A percentile compares a stretch with the other conserved stretches of the same genome.
Evolutionary conservation across 805 yeast species (phyloP).

Genomic region (Saccharomycopsis selenospora): DNA sequence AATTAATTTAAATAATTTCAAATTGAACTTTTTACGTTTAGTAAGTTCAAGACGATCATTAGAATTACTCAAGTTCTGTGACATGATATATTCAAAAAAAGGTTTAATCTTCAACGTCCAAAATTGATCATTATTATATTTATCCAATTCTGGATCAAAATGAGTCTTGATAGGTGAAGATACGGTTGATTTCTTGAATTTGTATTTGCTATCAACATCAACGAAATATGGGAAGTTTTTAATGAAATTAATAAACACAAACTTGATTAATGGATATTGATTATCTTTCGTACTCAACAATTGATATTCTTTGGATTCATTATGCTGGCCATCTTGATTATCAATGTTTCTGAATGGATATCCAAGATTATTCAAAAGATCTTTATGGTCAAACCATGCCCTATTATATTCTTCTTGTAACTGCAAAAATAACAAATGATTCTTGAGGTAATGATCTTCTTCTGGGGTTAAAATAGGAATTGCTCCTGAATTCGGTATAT

Average conservation of each 20-base stretch:
- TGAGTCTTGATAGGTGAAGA: neutral
- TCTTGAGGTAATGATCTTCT: slow-evolving; percentile 83
- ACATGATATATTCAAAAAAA: slow-evolving; percentile 72
- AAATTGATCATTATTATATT: slow-evolving; percentile 48
- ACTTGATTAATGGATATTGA: slow-evolving; percentile 62
- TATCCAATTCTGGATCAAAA: slow-evolving; percentile 22
- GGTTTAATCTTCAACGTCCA: slow-evolving; percentile 79
- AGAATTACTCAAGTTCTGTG: slow-evolving; percentile 62
- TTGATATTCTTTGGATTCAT: neutral
- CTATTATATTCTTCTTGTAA: slow-evolving; percentile 54
- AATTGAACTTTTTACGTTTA: slow-evolving; percentile 56
- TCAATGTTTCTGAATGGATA: slow-evolving; percentile 50
- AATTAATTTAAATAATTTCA: slow-evolving; percentile 54
- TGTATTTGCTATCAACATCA: slow-evolving; percentile 10
- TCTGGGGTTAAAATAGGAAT: slow-evolving; percentile 31
- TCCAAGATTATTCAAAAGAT: slow-evolving; percentile 57
- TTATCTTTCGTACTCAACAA: slow-evolving; percentile 23
- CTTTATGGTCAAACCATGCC: slow-evolving; percentile 53
- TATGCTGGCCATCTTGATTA: slow-evolving; percentile 11
- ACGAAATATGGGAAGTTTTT: slow-evolving; percentile 67
- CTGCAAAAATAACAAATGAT: slow-evolving; percentile 63
- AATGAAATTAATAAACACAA: slow-evolving; percentile 55
- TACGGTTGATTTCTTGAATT: slow-evolving; percentile 22
- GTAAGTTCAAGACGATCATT: slow-evolving; percentile 71
- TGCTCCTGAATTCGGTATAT: neutral